Evolutionary conservation across 768 basidiomycete genomes (phyloP).

Genomic region (Fomitopsis pulvina): DNA sequence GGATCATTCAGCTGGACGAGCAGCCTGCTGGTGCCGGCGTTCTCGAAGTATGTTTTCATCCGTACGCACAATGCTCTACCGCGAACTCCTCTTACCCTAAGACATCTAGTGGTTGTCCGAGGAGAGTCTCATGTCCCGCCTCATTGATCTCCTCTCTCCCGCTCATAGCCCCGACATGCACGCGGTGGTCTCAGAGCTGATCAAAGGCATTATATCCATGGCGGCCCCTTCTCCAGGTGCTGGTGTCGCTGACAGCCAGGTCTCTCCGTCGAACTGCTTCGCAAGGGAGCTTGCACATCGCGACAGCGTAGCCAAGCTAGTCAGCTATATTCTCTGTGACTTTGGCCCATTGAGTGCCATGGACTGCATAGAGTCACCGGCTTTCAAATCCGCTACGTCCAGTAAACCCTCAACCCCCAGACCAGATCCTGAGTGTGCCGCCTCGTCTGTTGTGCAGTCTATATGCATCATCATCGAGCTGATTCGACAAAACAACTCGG

Average conservation of each 20-base stretch:
- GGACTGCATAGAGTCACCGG: background rate
- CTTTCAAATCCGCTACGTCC: slow-evolving; percentile 1
- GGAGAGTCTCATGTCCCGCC: slow-evolving; percentile 72
- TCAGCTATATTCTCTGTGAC: slow-evolving; percentile 71
- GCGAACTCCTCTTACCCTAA: slow-evolving; percentile 26
- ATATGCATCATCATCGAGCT: slow-evolving; percentile 89
- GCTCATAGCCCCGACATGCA: slow-evolving; percentile 70
- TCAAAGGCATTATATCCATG: slow-evolving; percentile 93
- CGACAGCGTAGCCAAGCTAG: slow-evolving; percentile 63
- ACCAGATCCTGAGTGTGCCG: slow-evolving; percentile 45
- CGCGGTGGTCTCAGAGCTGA: slow-evolving; percentile 79
- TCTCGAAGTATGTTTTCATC: slow-evolving; percentile 65
- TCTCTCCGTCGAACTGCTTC: slow-evolving; percentile 77
- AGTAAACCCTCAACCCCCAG: slow-evolving; percentile 11
- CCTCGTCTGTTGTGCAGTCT: slow-evolving; percentile 80
- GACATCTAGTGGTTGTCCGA: slow-evolving; percentile 76
- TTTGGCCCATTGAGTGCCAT: slow-evolving; percentile 32
- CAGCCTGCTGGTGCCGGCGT: slow-evolving; percentile 74
- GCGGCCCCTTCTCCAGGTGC: slow-evolving; percentile 81
- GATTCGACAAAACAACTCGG: slow-evolving; percentile 96
- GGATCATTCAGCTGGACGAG: slow-evolving; percentile 88
- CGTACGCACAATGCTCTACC: slow-evolving; percentile 23
- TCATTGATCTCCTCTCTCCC: slow-evolving; percentile 82
- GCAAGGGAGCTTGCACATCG: slow-evolving; percentile 80
- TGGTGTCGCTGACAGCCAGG: slow-evolving; percentile 65